Base-by-base conservation (phyloP, 2,329 filamentous ascomycete genomes). In the Acephala macrosclerotiorum region DNA sequence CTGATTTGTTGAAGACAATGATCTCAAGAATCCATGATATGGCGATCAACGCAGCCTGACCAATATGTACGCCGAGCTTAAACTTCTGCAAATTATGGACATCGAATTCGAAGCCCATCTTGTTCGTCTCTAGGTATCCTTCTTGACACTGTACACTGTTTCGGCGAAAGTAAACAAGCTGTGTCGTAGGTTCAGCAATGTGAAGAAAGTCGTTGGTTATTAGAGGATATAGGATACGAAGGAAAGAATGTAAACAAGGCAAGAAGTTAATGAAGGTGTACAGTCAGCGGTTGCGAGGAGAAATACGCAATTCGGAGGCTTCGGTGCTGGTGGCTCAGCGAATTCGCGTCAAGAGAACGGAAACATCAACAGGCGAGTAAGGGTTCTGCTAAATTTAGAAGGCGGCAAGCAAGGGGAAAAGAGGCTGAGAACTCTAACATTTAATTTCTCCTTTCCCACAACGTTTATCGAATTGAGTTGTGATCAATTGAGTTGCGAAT, bases 21-120 rank as follows among this genome's bases (percentile, higher is more conserved):
- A 90, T 88, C 70, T 86, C 85, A 66, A 90, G 79, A 65, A 83
- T 80, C 81, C 87, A 89, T 71, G 83, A 79, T 26, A 89, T 79
- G 56, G 89, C 80, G 55, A 80, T 84, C 26, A 88, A 72, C 56
- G 86, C 69, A 65, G 84, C 81, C 78, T 90, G 88, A 64, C 79
- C 75, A 60, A 80, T 77, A 77, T 90, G 88, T 49, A 89, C 75
- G 61, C 80, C 82, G 65, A 89, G 77, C 78, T 90, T 90, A 20
- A 74, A 71, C 53, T 72, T 73, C 61, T 75, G 75, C 36, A 76
- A 49, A 49, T 75, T 73, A 60, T 77, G 73, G 29, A 71, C 67
- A 26, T 70, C 68, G 66, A 77, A 75, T 60, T 76, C 75, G 63
- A 76, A 25, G 6, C 49, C 68, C 58, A 70, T 72, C 18, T 58